Base-by-base conservation (phyloP, 2,329 filamentous ascomycete genomes). In the Didymella sp. region DNA sequence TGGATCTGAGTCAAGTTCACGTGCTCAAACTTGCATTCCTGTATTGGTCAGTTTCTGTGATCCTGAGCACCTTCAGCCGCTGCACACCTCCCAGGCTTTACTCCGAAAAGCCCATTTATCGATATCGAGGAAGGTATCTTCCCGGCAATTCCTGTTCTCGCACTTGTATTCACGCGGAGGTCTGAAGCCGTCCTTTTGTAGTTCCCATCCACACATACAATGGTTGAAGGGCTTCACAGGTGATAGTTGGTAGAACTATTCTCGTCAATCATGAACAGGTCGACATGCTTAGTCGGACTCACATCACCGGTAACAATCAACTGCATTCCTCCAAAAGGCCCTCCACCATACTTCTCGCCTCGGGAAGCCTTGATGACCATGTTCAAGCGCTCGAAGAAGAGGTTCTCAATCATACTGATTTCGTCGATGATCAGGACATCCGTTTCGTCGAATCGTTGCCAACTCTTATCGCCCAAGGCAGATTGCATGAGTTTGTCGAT, bases 401-500 rank as follows among this genome's bases (percentile, higher is more conserved):
- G 68, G 51, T 81, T 84, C 46, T 86, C 84, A 0, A 88, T 78
- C 87, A 89, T 89, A 59, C 82, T 86, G 55, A 89, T 84, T 70
- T 89, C 87, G 62, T 89, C 86, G 15, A 89, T 84, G 22, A 89
- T 79, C 1, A 89, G 76, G 0, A 87, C 81, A 46, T 88, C 77
- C 0, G 82, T 85, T 0, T 69, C 28, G 0, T 19, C 64, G 1
- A 86, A 70, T 0, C 33, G 50, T n/a, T 75, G 67, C 21, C 24
- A 54, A 12, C 19, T 41, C 2, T 71, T 66, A 9, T 74, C 74
- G 8, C 71, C 74, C 22, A 73, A 69, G 0, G 77, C 76, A 1
- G 42, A 64, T 0, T 30, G 4, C 30, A 68, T 70, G 21, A 84
- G 56, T 0, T 73, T 58, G 0, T 76, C 47, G 0, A 85, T 61